These are phyloP conservation scores for Aureobasidium zeae DNA, from an alignment of 2,329 filamentous ascomycete species.

Conservation along the genomic window DNA sequence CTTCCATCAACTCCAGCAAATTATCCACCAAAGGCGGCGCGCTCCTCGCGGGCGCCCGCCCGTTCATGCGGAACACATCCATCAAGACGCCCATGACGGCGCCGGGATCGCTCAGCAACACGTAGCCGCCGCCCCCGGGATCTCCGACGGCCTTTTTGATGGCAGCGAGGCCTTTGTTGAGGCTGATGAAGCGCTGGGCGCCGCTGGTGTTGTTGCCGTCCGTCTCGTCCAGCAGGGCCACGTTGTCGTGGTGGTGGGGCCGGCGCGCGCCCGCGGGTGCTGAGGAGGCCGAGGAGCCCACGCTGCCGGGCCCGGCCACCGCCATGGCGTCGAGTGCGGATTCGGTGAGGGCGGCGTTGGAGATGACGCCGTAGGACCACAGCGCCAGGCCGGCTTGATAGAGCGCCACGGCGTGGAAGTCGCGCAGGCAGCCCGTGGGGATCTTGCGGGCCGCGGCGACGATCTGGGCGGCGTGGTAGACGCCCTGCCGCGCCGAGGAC, in stretches of 20 bases:
- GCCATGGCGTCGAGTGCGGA: constrained; percentile 20
- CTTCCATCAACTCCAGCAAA: constrained; percentile 53
- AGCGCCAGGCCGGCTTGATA: constrained; percentile 60
- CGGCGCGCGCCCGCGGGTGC: constrained; percentile 20
- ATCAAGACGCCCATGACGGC: constrained; percentile 51
- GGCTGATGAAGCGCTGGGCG: constrained; percentile 46
- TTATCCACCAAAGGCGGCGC: constrained; percentile 58
- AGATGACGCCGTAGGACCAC: constrained; percentile 58
- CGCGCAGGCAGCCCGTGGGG: constrained; percentile 31
- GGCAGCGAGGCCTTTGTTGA: constrained; percentile 39
- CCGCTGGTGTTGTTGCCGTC: constrained; percentile 40
- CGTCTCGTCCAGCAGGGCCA: constrained; percentile 46
- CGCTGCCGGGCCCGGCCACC: constrained; percentile 25
- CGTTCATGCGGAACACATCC: constrained; percentile 46
- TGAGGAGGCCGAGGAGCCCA: constrained; percentile 13
- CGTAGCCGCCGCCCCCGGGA: constrained; percentile 21
- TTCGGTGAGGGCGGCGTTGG: constrained; percentile 26
- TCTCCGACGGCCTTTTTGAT: constrained; percentile 25
- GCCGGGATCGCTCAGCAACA: constrained; percentile 45
- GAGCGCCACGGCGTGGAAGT: constrained; percentile 59
- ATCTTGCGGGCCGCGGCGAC: constrained; percentile 48
- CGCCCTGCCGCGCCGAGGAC: constrained; percentile 47
- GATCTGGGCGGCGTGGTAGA: constrained; percentile 62
- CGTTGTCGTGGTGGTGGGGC: constrained; percentile 20
- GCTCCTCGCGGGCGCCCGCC: constrained; percentile 31